These are phyloP conservation scores for Phialocephala sp. DNA, from an alignment of 2,329 filamentous ascomycete species.

Conservation along the genomic window DNA sequence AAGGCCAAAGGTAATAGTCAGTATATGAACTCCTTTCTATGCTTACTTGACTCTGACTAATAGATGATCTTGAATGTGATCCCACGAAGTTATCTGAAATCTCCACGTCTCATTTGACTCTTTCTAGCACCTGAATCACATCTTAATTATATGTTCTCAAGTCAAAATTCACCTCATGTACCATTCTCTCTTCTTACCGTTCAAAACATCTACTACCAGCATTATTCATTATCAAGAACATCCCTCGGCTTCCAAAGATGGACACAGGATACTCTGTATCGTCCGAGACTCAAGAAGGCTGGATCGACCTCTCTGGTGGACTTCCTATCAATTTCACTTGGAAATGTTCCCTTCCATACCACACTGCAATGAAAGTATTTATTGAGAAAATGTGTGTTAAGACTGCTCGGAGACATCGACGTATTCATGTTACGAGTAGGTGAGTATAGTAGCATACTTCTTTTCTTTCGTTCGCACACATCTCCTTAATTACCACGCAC, in stretches of 20 bases:
- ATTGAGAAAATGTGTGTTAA: background rate
- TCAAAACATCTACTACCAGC: background rate
- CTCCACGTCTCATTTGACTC: background rate
- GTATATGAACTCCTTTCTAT: background rate
- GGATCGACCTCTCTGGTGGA: slow-evolving; percentile 7
- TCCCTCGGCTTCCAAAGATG: background rate
- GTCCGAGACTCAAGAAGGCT: background rate
- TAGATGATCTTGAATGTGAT: background rate
- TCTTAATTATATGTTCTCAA: background rate
- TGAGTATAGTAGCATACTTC: background rate
- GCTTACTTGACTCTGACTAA: background rate
- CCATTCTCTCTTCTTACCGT: background rate
- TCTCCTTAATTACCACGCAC: too few relatives aligned
- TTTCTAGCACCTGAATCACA: background rate
- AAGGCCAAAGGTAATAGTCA: too few relatives aligned
- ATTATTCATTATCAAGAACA: background rate
- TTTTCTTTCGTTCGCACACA: background rate
- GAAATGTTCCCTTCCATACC: background rate
- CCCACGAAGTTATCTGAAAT: background rate
- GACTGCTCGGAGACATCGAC: background rate
- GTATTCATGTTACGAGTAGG: background rate
- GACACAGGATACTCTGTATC: background rate
- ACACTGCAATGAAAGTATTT: background rate
- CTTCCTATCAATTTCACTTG: background rate
- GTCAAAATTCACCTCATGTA: background rate